phyloP scores from a whole-genome alignment of 305 asterid genomes.

The Lippia alba region DNA sequence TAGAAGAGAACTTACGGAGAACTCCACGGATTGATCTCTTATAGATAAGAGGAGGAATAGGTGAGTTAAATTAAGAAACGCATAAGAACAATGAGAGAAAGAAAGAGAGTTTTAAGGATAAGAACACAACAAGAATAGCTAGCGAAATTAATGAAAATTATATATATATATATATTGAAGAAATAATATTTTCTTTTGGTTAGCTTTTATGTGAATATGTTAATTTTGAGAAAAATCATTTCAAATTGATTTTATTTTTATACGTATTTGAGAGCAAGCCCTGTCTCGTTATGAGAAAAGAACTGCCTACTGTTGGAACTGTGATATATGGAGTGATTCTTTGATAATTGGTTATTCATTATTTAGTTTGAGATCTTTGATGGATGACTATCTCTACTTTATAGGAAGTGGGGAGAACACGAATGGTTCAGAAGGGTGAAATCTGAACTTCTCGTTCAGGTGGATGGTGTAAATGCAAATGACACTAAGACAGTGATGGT shows the following conservation, averaged over 20 bases:
- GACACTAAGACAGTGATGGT: slow-evolving; percentile 93
- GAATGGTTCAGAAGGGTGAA: slow-evolving; percentile 97
- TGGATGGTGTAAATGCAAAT: slow-evolving; percentile 92
- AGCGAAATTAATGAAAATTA: no score
- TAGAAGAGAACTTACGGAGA: no score
- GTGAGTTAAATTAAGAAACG: no score
- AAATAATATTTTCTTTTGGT: background rate
- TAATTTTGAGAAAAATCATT: background rate
- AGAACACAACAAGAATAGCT: no score
- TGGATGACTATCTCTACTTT: slow-evolving; percentile 15
- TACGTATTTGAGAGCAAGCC: background rate
- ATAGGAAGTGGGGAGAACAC: slow-evolving; percentile 94
- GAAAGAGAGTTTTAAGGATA: no score
- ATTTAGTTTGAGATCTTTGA: slow-evolving; percentile 20
- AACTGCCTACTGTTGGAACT: background rate
- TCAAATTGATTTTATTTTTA: background rate
- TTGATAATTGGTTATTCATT: background rate
- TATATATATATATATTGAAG: no score
- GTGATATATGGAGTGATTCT: background rate
- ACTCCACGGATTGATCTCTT: no score
- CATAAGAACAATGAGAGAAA: no score
- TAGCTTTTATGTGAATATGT: background rate
- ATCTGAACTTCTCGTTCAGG: slow-evolving; percentile 95
- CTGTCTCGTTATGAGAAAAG: slow-evolving; percentile 1
- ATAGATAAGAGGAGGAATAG: no score